Base-by-base conservation (phyloP, 352 stramenopile genomes). In the Phytopythium delawarense region DNA sequence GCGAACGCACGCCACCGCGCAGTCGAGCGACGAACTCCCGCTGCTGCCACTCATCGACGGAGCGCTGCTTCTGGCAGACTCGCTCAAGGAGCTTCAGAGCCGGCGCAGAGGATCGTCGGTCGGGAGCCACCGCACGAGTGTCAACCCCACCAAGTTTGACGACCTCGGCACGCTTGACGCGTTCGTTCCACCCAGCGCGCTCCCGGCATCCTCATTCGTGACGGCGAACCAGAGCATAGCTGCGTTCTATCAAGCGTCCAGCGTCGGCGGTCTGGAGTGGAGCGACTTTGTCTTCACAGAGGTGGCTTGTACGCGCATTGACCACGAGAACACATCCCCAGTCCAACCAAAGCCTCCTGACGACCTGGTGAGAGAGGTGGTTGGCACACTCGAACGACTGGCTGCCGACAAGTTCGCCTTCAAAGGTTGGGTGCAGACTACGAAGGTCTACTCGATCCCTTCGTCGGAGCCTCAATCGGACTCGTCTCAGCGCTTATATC, bases 241-340 rank as follows among this genome's bases (percentile, higher is more conserved):
- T 23, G 53, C 68, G 7, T 71, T 87, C 9, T 81, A 78, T 37
- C 66, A 82, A 18, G 70, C 70, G 23, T 62, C 76, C 1, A 64
- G 35, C 18, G 63, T 81, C 18, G 78, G 81, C 4, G 78, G 81
- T 0, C 58, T 92, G 28, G 74, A 88, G 66, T 91, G 84, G 84
- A 90, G 71, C n/a, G 84, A 91, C 64, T 90, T 92, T 59, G 67
- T 75, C n/a, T 89, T 91, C 59, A 71, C 78, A 0, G 71, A 82
- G 30, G 34, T 92, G 21, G 25, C 57, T 34, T 84, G 75, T 52
- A 67, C 63, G 11, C 50, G 57, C 39, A 53, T 57, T 7, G 59
- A 70, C 30, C 18, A 25, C 35, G 16, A 57, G 21, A 15, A 66
- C 30, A 13, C 71, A 78, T 20, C 32, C 48, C 2, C 71, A 67